phyloP scores from a whole-genome alignment of 345 rosid species.

The Fremontodendron californicum region DNA sequence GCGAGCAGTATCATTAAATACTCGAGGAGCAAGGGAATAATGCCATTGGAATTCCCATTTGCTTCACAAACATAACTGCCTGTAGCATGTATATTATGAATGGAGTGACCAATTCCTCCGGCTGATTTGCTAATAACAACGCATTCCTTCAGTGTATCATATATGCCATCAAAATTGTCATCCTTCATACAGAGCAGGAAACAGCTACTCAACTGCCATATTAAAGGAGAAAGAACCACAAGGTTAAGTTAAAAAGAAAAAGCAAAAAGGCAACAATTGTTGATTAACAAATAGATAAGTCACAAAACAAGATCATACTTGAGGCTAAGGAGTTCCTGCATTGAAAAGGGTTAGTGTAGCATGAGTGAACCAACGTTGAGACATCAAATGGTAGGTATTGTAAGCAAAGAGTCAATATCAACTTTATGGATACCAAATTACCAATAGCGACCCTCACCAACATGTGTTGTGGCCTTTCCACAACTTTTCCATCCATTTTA shows the following conservation, averaged over 20 bases:
- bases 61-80: slow-evolving; percentile 67
- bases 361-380: slow-evolving; percentile 41
- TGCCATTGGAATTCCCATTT: slow-evolving; percentile 80
- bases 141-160: slow-evolving; percentile 68
- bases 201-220: slow-evolving; percentile 45
- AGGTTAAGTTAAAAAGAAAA: not conserved
- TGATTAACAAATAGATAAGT: not conserved
- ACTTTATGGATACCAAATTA: slow-evolving; percentile 40
- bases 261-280: not conserved
- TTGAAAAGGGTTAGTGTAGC: slow-evolving; percentile 41
- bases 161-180: slow-evolving; percentile 63
- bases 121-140: slow-evolving; percentile 72
- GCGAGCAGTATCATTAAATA: slow-evolving; percentile 76
- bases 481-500: slow-evolving; percentile 38
- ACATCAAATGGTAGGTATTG: slow-evolving; percentile 42
- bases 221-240: not conserved
- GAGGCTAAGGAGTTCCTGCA: slow-evolving; percentile 42
- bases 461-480: slow-evolving; percentile 43
- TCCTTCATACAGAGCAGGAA: slow-evolving; percentile 69
- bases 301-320: slow-evolving; percentile 22
- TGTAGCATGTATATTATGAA: slow-evolving; percentile 59
- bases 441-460: slow-evolving; percentile 47
- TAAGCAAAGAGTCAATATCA: slow-evolving; percentile 35
- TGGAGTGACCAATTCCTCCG: slow-evolving; percentile 66
- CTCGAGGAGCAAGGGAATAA: slow-evolving; percentile 74